Percentiles rank a stretch among this genome's conserved stretches.
phyloP scores from a whole-genome alignment of 2,329 filamentous ascomycete genomes.

The Pseudogymnoascus sp. region DNA sequence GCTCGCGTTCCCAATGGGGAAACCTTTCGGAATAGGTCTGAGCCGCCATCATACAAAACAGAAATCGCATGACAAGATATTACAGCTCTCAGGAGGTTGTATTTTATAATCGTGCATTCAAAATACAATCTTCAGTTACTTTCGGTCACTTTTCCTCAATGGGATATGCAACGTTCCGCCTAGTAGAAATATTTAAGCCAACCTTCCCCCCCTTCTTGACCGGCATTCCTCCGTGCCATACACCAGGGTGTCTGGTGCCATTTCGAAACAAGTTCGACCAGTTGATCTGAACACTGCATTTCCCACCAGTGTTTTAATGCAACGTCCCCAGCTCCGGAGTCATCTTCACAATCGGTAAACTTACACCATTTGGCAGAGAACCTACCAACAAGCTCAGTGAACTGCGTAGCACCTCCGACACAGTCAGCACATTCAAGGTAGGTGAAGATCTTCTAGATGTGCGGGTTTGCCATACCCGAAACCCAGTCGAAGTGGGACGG shows the following conservation, averaged over 20 bases:
- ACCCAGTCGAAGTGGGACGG: conserved; percentile 52
- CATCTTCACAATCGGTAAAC: conserved; percentile 40
- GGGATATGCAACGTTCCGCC: background rate
- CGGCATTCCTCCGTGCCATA: conserved; percentile 53
- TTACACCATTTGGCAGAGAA: conserved; percentile 39
- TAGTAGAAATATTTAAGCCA: conserved; percentile 48
- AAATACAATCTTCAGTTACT: background rate
- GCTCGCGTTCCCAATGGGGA: background rate
- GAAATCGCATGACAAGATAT: background rate
- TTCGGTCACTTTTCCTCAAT: background rate
- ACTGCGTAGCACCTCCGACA: conserved; percentile 52
- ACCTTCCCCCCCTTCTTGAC: conserved; percentile 49
- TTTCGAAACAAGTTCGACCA: conserved; percentile 50
- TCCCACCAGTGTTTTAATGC: conserved; percentile 50
- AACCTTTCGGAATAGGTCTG: background rate
- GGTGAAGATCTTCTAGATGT: conserved; percentile 50
- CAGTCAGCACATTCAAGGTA: conserved; percentile 43
- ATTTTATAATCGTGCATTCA: background rate
- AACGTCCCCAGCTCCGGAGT: conserved; percentile 33
- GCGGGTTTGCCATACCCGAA: background rate
- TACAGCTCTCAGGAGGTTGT: background rate
- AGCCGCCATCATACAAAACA: background rate
- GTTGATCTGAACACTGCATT: conserved; percentile 47
- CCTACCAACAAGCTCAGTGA: conserved; percentile 38
- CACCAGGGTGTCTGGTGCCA: conserved; percentile 49